Evolutionary conservation across 495 filamentous ascomycete genomes (phyloP).

Genomic region (Neurospora terricola): DNA sequence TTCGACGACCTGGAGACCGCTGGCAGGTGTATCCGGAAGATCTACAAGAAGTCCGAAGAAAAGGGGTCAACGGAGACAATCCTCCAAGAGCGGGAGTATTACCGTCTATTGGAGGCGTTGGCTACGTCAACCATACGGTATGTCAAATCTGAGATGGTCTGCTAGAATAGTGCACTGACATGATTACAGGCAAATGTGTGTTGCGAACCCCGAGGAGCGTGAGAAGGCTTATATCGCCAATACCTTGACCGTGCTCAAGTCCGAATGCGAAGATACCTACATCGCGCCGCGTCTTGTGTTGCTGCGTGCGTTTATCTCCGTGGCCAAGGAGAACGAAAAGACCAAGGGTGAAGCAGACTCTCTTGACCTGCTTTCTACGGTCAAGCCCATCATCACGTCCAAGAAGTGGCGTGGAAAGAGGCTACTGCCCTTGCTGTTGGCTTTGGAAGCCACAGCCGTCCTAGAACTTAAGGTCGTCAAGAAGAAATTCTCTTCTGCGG

Average conservation of each 20-base stretch:
- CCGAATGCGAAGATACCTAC: slow-evolving; percentile 12
- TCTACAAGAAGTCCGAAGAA: slow-evolving; percentile 4
- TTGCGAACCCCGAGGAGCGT: slow-evolving; percentile 21
- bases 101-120: slow-evolving; percentile 21
- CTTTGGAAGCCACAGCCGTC: slow-evolving; percentile 12
- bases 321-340: not conserved
- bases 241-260: slow-evolving; percentile 17
- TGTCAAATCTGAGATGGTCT: not conserved
- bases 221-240: slow-evolving; percentile 23
- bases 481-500: not conserved
- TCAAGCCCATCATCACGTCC: slow-evolving; percentile 1
- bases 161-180: slow-evolving; percentile 1
- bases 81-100: slow-evolving; percentile 4
- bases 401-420: slow-evolving; percentile 7
- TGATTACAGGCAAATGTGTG: slow-evolving; percentile 21
- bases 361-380: slow-evolving; percentile 3
- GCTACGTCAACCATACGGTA: slow-evolving; percentile 22
- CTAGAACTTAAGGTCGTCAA: slow-evolving; percentile 6
- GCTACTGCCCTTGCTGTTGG: slow-evolving; percentile 9
- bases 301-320: slow-evolving; percentile 9
- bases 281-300: slow-evolving; percentile 11
- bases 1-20: slow-evolving; percentile 17
- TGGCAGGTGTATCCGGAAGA: slow-evolving; percentile 11
- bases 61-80: slow-evolving; percentile 1
- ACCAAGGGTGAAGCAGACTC: not conserved